A percentile compares a stretch with the other conserved stretches of the same genome.
Conservation (phyloP, 2,329 filamentous ascomycete genomes). For the Phialocephala sp. region DNA sequence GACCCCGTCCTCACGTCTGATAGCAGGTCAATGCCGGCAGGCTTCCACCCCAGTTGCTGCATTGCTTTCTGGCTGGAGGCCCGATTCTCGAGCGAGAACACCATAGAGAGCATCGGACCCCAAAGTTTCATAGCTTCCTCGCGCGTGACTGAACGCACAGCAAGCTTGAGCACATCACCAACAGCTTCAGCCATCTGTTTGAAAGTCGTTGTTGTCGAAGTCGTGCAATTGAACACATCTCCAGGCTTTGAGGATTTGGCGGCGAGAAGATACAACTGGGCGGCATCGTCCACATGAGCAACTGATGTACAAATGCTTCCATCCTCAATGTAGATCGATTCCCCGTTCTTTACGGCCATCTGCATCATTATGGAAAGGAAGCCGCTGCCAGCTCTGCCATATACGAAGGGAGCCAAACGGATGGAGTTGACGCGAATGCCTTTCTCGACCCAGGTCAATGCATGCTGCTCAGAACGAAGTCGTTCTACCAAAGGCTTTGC, state of each 20-base stretch:
- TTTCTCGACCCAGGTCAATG: constrained; percentile 38
- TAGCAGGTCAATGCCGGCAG: constrained; percentile 14
- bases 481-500: constrained; percentile 39
- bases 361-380: constrained; percentile 44
- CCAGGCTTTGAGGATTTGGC: constrained; percentile 45
- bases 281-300: constrained; percentile 52
- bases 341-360: constrained; percentile 41
- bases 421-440: constrained; percentile 47
- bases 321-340: constrained; percentile 41
- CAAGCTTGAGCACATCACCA: constrained; percentile 34
- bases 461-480: constrained; percentile 42
- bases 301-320: constrained; percentile 41
- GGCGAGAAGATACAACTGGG: constrained; percentile 47
- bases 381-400: constrained; percentile 47
- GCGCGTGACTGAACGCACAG: constrained; percentile 6
- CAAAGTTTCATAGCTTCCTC: constrained; percentile 19
- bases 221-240: constrained; percentile 45
- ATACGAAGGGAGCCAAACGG: constrained; percentile 51
- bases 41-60: constrained; percentile 23
- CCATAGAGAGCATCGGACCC: constrained; percentile 18
- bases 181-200: constrained; percentile 42
- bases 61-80: constrained; percentile 16
- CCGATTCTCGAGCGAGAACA: constrained; percentile 11
- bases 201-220: constrained; percentile 43
- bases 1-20: constrained; percentile 21